Percentiles rank a stretch among this genome's conserved stretches.
Evolutionary conservation across 2,329 filamentous ascomycete genomes (phyloP).

Genomic region (Hyphodiscus sp.): DNA sequence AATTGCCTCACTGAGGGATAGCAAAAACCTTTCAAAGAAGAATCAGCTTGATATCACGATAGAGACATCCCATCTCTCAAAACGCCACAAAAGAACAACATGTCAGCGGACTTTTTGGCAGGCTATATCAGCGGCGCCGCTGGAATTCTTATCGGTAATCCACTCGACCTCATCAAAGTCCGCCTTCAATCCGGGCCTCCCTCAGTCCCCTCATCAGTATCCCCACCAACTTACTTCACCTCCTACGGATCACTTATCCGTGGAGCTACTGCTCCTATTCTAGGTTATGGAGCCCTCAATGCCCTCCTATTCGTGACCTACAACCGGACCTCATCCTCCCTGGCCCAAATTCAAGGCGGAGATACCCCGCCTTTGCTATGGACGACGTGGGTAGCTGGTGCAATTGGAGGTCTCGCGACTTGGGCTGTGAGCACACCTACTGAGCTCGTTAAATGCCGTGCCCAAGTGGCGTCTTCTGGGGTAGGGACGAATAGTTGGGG

Average conservation of each 20-base stretch:
- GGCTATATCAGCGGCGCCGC: slow-evolving; percentile 82
- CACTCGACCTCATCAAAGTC: slow-evolving; percentile 74
- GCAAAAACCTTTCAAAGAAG: neutral
- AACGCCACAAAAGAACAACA: slow-evolving; percentile 8
- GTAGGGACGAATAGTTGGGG: slow-evolving; percentile 35
- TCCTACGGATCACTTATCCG: slow-evolving; percentile 39
- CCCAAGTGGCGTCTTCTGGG: slow-evolving; percentile 53
- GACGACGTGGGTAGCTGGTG: slow-evolving; percentile 74
- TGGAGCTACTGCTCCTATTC: slow-evolving; percentile 76
- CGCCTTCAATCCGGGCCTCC: slow-evolving; percentile 62
- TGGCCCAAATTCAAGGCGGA: slow-evolving; percentile 36
- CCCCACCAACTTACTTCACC: slow-evolving; percentile 29
- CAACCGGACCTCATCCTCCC: slow-evolving; percentile 67
- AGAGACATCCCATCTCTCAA: neutral
- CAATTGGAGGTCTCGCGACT: slow-evolving; percentile 73
- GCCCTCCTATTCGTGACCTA: slow-evolving; percentile 86
- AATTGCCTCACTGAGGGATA: neutral
- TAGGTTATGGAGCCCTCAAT: slow-evolving; percentile 88
- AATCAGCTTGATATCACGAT: slow-evolving; percentile 3
- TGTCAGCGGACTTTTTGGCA: slow-evolving; percentile 76
- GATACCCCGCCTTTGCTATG: slow-evolving; percentile 44
- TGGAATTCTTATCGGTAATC: slow-evolving; percentile 85
- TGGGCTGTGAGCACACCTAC: slow-evolving; percentile 85
- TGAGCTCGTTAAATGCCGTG: slow-evolving; percentile 84
- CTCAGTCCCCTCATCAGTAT: slow-evolving; percentile 4